These are phyloP conservation scores for Suhomyces faveliae DNA, from an alignment of 805 yeast genomes.

Conservation along the genomic window DNA sequence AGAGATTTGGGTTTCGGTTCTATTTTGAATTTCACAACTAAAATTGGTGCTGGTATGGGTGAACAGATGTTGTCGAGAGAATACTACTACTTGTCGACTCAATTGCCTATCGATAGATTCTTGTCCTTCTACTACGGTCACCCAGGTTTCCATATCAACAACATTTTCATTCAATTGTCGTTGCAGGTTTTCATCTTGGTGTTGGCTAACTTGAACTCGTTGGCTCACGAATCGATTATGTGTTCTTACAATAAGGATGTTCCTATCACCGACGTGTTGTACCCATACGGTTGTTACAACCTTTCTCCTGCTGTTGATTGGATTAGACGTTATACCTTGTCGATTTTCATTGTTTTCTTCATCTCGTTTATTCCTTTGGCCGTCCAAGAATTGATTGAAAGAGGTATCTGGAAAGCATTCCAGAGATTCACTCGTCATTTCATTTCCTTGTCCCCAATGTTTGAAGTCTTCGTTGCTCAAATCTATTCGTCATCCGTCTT, in stretches of 20 bases:
- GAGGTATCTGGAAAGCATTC: constrained; percentile 75
- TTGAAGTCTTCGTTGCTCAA: constrained; percentile 81
- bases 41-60: constrained; percentile 93
- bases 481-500: constrained; percentile 69
- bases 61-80: constrained; percentile 85
- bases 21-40: constrained; percentile 79
- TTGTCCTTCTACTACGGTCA: constrained; percentile 83
- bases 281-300: constrained; percentile 74
- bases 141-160: constrained; percentile 83
- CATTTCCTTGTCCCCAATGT: constrained; percentile 71
- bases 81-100: constrained; percentile 78
- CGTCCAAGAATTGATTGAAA: constrained; percentile 76
- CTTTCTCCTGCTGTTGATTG: constrained; percentile 73
- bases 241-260: constrained; percentile 64
- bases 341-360: constrained; percentile 79
- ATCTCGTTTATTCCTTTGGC: constrained; percentile 77
- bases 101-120: constrained; percentile 76
- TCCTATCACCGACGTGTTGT: constrained; percentile 64
- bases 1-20: constrained; percentile 88
- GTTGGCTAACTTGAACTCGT: constrained; percentile 66
- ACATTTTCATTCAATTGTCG: constrained; percentile 73
- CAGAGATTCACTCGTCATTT: constrained; percentile 70
- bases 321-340: constrained; percentile 77
- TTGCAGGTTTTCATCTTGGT: constrained; percentile 71
- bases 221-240: constrained; percentile 67